These are phyloP conservation scores for Helotiales sp. DNA, from an alignment of 2,329 filamentous ascomycete genomes.

Conservation along the genomic window DNA sequence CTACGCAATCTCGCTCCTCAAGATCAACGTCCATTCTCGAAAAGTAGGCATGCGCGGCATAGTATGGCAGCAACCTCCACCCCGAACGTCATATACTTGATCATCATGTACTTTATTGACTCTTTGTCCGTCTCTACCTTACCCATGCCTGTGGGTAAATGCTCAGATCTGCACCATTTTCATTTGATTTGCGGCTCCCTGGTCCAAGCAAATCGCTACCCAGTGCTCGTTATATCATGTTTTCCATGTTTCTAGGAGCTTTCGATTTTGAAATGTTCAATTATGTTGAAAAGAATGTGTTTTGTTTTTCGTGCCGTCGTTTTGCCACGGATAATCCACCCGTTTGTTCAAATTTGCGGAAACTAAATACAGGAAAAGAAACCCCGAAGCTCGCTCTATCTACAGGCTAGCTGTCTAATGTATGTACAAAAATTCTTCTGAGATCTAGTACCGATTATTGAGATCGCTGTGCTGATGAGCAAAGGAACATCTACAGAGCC, in stretches of 20 bases:
- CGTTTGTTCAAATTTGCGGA: constrained; percentile 2
- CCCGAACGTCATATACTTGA: not conserved
- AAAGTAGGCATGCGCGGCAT: not conserved
- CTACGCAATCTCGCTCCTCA: too few relatives aligned
- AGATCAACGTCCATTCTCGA: too few relatives aligned
- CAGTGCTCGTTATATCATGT: too few relatives aligned
- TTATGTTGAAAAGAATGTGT: not conserved
- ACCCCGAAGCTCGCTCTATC: constrained; percentile 25
- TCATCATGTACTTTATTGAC: not conserved
- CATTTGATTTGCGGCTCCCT: too few relatives aligned
- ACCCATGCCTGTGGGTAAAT: not conserved
- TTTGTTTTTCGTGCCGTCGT: not conserved
- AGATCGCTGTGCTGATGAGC: constrained; percentile 29
- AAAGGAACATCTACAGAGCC: constrained; percentile 28
- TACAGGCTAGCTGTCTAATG: constrained; percentile 22
- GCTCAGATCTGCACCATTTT: not conserved
- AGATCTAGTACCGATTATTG: constrained; percentile 14
- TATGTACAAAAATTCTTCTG: constrained; percentile 8
- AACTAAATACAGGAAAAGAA: constrained; percentile 31
- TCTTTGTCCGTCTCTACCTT: not conserved
- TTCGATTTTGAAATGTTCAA: too few relatives aligned
- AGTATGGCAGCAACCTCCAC: too few relatives aligned
- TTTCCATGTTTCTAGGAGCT: too few relatives aligned
- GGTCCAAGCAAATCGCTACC: too few relatives aligned
- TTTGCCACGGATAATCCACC: not conserved